phyloP scores from a whole-genome alignment of 2,329 filamentous ascomycete genomes.

The Didymella pinodella region DNA sequence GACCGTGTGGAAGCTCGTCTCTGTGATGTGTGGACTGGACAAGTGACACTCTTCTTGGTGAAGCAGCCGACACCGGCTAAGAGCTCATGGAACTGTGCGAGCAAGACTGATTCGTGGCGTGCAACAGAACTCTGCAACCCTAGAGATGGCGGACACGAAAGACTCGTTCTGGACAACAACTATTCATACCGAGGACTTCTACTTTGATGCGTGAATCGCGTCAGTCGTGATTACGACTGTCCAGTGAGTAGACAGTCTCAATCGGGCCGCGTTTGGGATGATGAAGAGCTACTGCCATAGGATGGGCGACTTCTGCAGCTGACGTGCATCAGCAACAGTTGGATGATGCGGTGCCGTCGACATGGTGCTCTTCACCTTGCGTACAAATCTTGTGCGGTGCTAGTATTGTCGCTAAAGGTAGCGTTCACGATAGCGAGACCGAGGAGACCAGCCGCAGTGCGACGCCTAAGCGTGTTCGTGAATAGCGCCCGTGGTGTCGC shows the following conservation, averaged over 20 bases:
- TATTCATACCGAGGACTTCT: neutral
- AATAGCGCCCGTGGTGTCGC: neutral
- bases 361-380: neutral
- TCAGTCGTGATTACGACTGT: neutral
- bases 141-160: neutral
- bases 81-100: neutral
- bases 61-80: conserved; percentile 10
- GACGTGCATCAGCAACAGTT: conserved; percentile 16
- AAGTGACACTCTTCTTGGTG: conserved; percentile 1
- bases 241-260: neutral
- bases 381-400: conserved; percentile 3
- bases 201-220: neutral
- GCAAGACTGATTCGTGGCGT: neutral
- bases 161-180: neutral
- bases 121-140: neutral
- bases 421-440: conserved; percentile 1
- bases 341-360: conserved; percentile 7
- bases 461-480: neutral
- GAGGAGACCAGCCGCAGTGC: neutral
- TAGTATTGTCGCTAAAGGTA: conserved; percentile 2
- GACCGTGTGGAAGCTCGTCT: neutral
- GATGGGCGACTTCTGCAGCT: conserved; percentile 13
- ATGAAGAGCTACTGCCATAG: conserved; percentile 10
- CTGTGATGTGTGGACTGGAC: neutral
- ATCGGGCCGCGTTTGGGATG: conserved; percentile 14